These are phyloP conservation scores for Arabidopsis suecica DNA, from an alignment of 345 rosid genomes.

Conservation along the genomic window DNA sequence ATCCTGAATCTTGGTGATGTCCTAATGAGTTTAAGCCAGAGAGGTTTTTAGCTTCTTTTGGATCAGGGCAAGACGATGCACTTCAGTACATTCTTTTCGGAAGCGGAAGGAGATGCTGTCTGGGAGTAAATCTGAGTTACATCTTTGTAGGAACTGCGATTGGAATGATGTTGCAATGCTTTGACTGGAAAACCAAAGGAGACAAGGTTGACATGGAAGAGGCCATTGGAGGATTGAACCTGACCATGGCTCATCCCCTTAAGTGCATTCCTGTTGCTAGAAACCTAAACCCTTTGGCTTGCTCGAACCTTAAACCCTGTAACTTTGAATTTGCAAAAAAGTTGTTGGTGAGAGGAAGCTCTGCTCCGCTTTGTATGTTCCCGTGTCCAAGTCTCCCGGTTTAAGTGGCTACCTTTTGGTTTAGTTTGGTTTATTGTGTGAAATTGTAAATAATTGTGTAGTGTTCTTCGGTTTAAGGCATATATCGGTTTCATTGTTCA, in stretches of 20 bases:
- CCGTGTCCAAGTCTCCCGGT: no score
- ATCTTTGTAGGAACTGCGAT: neutral
- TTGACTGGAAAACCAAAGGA: constrained; percentile 51
- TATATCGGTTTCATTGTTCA: no score
- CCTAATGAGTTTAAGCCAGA: constrained; percentile 60
- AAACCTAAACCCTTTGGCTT: neutral
- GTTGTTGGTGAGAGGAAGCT: no score
- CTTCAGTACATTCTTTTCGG: constrained; percentile 64
- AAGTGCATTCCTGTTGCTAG: neutral
- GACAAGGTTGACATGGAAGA: constrained; percentile 23
- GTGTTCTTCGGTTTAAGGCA: no score
- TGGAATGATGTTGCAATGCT: constrained; percentile 31
- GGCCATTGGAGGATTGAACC: neutral
- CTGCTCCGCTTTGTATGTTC: no score
- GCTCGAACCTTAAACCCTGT: no score
- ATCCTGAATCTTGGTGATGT: constrained; percentile 58
- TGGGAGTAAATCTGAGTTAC: constrained; percentile 54
- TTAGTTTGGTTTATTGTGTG: no score
- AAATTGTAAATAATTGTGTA: no score
- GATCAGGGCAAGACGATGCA: constrained; percentile 33
- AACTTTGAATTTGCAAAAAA: no score
- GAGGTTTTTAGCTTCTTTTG: constrained; percentile 46
- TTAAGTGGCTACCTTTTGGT: no score
- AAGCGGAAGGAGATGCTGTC: constrained; percentile 67
- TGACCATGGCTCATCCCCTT: constrained; percentile 12